A percentile compares a stretch with the other conserved stretches of the same genome.
Conservation (phyloP, 169 alveolate species). For the Plasmodium cynomolgi region DNA sequence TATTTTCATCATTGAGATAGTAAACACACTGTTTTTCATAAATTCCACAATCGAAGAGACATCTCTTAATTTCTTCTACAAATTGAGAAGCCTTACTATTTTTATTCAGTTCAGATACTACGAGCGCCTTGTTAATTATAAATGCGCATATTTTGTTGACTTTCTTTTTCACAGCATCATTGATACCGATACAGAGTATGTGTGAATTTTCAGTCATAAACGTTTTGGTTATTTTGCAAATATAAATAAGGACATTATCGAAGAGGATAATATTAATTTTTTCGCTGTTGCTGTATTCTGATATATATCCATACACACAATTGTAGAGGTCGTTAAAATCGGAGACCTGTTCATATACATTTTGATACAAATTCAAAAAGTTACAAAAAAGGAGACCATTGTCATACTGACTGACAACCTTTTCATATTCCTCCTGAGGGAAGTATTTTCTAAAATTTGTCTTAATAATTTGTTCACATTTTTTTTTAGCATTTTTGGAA, state of each 20-base stretch:
- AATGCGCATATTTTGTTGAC: constrained; percentile 56
- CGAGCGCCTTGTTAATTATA: constrained; percentile 43
- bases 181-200: constrained; percentile 60
- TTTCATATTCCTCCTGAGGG: constrained; percentile 18
- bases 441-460: constrained; percentile 43
- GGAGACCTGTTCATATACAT: constrained; percentile 59
- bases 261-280: constrained; percentile 38
- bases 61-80: constrained; percentile 58
- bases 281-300: constrained; percentile 46
- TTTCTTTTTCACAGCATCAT: constrained; percentile 50
- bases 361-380: constrained; percentile 56
- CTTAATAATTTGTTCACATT: constrained; percentile 39
- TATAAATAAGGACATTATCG: constrained; percentile 60
- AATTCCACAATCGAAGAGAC: constrained; percentile 64
- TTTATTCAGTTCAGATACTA: constrained; percentile 55
- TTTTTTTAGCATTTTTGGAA: constrained; percentile 29
- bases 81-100: constrained; percentile 33
- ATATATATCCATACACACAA: constrained; percentile 51
- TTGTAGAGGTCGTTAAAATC: constrained; percentile 65
- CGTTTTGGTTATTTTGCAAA: constrained; percentile 65
- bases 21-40: constrained; percentile 64
- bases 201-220: constrained; percentile 65
- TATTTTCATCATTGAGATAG: constrained; percentile 60
- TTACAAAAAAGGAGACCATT: constrained; percentile 48
- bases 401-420: neutral